Percentiles rank a stretch among this genome's conserved stretches.
Evolutionary conservation across 2,329 filamentous ascomycete species (phyloP).

Genomic region (Aureobasidium sp.): DNA sequence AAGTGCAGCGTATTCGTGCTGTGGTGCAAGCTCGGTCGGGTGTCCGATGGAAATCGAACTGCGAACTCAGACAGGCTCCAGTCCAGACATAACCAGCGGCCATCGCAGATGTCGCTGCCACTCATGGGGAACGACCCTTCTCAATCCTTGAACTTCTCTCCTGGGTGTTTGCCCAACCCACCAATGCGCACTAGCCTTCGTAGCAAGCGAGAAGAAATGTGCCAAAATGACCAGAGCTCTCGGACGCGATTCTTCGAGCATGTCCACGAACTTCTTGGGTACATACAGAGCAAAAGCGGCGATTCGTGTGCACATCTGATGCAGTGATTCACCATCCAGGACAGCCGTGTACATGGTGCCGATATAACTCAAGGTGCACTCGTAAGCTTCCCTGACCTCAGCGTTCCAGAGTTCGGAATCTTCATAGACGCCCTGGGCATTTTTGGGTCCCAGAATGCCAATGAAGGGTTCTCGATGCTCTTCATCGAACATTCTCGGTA

Average conservation of each 20-base stretch:
- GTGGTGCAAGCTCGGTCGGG: not conserved
- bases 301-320: slow-evolving; percentile 22
- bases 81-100: slow-evolving; percentile 17
- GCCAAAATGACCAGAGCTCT: slow-evolving; percentile 28
- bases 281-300: slow-evolving; percentile 25
- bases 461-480: slow-evolving; percentile 19
- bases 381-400: slow-evolving; percentile 20
- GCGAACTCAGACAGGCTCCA: not conserved
- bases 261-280: slow-evolving; percentile 22
- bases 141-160: slow-evolving; percentile 22
- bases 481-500: slow-evolving; percentile 18
- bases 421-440: not conserved
- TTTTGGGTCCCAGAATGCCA: slow-evolving; percentile 12
- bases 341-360: slow-evolving; percentile 21
- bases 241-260: slow-evolving; percentile 23
- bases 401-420: slow-evolving; percentile 10
- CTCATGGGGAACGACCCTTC: slow-evolving; percentile 19
- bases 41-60: not conserved
- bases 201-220: slow-evolving; percentile 26
- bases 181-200: slow-evolving; percentile 20
- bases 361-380: slow-evolving; percentile 22
- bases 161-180: slow-evolving; percentile 22
- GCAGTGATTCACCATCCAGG: slow-evolving; percentile 17
- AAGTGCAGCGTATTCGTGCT: not conserved
- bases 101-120: slow-evolving; percentile 25